phyloP scores from a whole-genome alignment of 2,329 filamentous ascomycete genomes.

The Fusarium torulosum region DNA sequence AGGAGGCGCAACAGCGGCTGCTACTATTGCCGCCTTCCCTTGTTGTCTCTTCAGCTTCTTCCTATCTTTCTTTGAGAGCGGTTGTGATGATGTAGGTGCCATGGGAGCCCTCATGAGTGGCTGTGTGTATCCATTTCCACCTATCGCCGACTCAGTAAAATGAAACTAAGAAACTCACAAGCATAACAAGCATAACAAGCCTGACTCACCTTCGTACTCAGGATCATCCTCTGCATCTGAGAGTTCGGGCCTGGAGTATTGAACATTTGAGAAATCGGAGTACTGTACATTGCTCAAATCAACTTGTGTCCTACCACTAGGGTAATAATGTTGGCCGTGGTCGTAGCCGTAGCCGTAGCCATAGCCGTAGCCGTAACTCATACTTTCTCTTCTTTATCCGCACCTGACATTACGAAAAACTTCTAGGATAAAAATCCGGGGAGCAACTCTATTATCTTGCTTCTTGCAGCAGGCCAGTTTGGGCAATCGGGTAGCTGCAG shows the following conservation, averaged over 20 bases:
- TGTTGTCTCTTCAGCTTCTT: slow-evolving; percentile 38
- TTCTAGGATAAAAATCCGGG: slow-evolving; percentile 45
- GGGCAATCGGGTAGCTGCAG: slow-evolving; percentile 53
- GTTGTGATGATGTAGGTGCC: slow-evolving; percentile 11
- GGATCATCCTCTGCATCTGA: slow-evolving; percentile 56
- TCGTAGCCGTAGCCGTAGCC: slow-evolving; percentile 42
- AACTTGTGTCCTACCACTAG: slow-evolving; percentile 55
- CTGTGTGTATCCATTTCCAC: slow-evolving; percentile 26
- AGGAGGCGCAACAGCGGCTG: slow-evolving; percentile 16
- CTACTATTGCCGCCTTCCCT: slow-evolving; percentile 21
- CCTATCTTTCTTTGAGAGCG: slow-evolving; percentile 39
- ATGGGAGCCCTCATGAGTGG: slow-evolving; percentile 28
- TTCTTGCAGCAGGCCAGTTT: slow-evolving; percentile 53
- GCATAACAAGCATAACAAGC: not conserved
- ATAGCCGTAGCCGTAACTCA: slow-evolving; percentile 53
- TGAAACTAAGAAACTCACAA: not conserved
- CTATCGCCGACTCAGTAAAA: slow-evolving; percentile 18
- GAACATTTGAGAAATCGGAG: slow-evolving; percentile 59
- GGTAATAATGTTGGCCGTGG: slow-evolving; percentile 47
- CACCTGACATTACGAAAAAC: slow-evolving; percentile 46
- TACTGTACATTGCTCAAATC: slow-evolving; percentile 56
- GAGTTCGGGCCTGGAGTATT: slow-evolving; percentile 56
- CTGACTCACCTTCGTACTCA: slow-evolving; percentile 39
- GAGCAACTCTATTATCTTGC: slow-evolving; percentile 51
- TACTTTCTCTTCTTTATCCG: slow-evolving; percentile 55